Evolutionary conservation across 768 basidiomycete genomes (phyloP), one percentile per base, ranked within the genome.

Genomic region (Tylopilus felleus): DNA sequence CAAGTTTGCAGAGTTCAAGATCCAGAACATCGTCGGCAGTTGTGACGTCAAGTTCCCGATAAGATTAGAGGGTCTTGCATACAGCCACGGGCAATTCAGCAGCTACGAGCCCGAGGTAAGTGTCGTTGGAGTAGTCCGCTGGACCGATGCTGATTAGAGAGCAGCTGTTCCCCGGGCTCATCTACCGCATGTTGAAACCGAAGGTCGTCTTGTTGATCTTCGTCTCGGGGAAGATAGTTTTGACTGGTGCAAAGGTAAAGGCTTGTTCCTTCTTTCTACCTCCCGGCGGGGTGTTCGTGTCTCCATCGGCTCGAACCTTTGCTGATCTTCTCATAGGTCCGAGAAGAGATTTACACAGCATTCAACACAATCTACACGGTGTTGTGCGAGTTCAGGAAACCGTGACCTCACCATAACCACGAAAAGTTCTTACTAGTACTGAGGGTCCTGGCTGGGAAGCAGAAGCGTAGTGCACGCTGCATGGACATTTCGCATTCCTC

Each of bases 281-380:
- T 19, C 5, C 39, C 13, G 21, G 21, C 39, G 21, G 21, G 21
- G 2, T 40, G 12, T 22, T 10, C 21, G 21, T 4, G 21, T 22
- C n/a, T n/a, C n/a, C n/a, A 17, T 38, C n/a, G 21, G 39, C 21
- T 25, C 0, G 31, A 28, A 12, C 63, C 65, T 74, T 71, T 72
- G 75, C 78, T 80, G 71, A 85, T 75, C 63, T 69, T 59, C 69
- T 14, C 17, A 31, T 72, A 96, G 93, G 89, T 98, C 74, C 82
- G 97, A 74, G 95, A 98, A 77, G 96, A 99, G 81, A 98, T 98
- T 60, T 98, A 99, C 71, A 93, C 93, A 33, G 97, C 97, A 23
- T 99, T 99, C 86, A 98, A 98, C 77, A 93, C 93, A 55, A 99
- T 99, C 54, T 99, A 99, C 74, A 96, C 96, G 55, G 96, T 98